Evolutionary conservation across 1,139 yeast genomes (phyloP), one percentile per base, ranked within the genome.

Genomic region (Blastobotrys buckinghamii): DNA sequence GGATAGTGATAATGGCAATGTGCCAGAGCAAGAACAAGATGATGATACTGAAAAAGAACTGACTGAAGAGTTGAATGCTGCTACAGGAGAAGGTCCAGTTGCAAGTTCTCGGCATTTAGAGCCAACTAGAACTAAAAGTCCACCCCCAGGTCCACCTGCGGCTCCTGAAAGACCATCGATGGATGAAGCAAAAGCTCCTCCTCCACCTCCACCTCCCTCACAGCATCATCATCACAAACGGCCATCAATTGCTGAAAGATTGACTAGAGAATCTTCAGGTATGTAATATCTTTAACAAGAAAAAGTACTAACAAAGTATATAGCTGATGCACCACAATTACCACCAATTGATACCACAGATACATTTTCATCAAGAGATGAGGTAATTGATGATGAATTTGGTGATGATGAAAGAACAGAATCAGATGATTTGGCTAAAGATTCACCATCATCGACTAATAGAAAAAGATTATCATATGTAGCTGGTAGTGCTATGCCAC

Each of bases 341-440:
- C 37, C 35, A 9, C 47, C 47, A 9, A 27, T 44, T 17, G 42
- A 36, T 17, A 37, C 47, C 16, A 29, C 20, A 22, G 20, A 26
- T 20, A 10, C 20, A 24, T 13, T 41, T 27, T 33, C 20, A n/a
- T 29, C 13, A 2, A 36, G 45, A 9, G 56, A 54, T 42, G 55
- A 54, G 15, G 50, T 50, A 12, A 45, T 50, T 47, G 54, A 52
- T 37, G 64, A 62, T 36, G 66, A 61, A 42, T 52, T 64, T 15
- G 68, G 67, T 10, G 68, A 64, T 45, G 68, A 64, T 45, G 68
- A 64, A 48, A 54, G 61, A 27, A 64, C 68, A 6, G 68, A 64
- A 48, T 59, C 67, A 0, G 68, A 64, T 29, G 66, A 61, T 27
- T 40, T 53, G n/a, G 20, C 45, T 27, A 39, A 48, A 10, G 15